phyloP scores from a whole-genome alignment of 495 filamentous ascomycete species.

The Neurospora africana region DNA sequence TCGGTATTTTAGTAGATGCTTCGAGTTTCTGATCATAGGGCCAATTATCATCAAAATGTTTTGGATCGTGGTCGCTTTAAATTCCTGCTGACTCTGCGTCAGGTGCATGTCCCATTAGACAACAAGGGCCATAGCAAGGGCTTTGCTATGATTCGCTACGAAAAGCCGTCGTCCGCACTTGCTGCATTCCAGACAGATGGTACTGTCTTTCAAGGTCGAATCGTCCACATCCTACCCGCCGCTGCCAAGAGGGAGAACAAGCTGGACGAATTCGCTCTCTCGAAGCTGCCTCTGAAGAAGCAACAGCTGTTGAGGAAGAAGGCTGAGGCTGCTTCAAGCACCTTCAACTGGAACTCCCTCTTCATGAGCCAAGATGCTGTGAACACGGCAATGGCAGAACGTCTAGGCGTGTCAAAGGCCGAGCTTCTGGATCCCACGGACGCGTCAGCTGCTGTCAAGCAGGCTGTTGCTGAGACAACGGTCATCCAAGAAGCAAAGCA shows the following conservation, averaged over 20 bases:
- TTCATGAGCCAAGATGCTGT: constrained; percentile 98
- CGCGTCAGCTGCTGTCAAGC: constrained; percentile 85
- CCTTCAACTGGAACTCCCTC: constrained; percentile 94
- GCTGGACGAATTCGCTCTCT: constrained; percentile 76
- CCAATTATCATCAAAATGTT: constrained; percentile 17
- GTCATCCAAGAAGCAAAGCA: constrained; percentile 92
- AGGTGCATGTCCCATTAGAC: constrained; percentile 78
- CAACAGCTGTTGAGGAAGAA: constrained; percentile 82
- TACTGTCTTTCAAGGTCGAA: constrained; percentile 78
- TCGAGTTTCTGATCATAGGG: constrained; percentile 37
- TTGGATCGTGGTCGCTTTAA: constrained; percentile 5
- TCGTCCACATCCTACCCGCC: constrained; percentile 80
- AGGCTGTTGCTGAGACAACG: constrained; percentile 92
- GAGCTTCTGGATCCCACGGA: constrained; percentile 90
- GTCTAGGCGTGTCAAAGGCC: constrained; percentile 77
- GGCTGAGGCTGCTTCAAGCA: constrained; percentile 58
- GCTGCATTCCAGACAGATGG: constrained; percentile 71
- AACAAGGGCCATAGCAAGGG: constrained; percentile 62
- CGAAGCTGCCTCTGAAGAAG: constrained; percentile 86
- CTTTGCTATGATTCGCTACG: constrained; percentile 77
- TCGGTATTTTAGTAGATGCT: constrained; percentile 58
- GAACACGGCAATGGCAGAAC: constrained; percentile 77
- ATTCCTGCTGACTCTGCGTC: constrained; percentile 20
- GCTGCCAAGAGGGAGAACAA: constrained; percentile 66
- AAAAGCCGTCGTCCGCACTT: constrained; percentile 57